A percentile compares a stretch with the other conserved stretches of the same genome.
phyloP scores from a whole-genome alignment of 176 grass and related monocot genomes.

The Phragmites australis region DNA sequence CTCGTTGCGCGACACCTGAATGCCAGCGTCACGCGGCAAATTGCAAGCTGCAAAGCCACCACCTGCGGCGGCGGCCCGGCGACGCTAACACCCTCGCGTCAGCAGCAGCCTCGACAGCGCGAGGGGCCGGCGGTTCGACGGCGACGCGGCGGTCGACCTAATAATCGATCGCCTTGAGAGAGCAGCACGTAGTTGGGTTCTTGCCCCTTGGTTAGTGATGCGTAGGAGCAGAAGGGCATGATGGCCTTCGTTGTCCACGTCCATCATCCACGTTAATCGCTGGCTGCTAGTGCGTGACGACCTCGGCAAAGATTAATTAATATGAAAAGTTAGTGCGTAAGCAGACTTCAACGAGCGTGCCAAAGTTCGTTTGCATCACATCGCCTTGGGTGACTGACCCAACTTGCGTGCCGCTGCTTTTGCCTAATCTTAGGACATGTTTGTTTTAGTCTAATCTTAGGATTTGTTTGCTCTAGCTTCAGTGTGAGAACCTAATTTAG shows the following conservation, averaged over 20 bases:
- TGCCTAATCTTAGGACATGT: slow-evolving; percentile 10
- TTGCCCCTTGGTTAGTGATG: not conserved
- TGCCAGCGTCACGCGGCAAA: slow-evolving; percentile 48
- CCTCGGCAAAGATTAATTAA: slow-evolving; percentile 45
- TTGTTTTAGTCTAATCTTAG: no score
- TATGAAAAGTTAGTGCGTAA: slow-evolving; percentile 42
- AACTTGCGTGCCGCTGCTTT: slow-evolving; percentile 36
- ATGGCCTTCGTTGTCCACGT: slow-evolving; percentile 47
- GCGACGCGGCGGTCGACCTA: slow-evolving; percentile 11
- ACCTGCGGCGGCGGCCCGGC: slow-evolving; percentile 1
- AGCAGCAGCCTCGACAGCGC: slow-evolving; percentile 22
- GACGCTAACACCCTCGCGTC: slow-evolving; percentile 30
- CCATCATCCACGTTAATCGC: slow-evolving; percentile 53
- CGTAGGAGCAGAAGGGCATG: slow-evolving; percentile 3
- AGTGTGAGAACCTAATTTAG: no score
- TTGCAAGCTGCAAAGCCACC: slow-evolving; percentile 16
- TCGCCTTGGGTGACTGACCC: slow-evolving; percentile 10
- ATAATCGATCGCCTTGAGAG: not conserved
- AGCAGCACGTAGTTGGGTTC: not conserved
- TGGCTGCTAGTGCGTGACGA: slow-evolving; percentile 56
- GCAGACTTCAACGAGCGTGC: slow-evolving; percentile 56
- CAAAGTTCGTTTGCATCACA: slow-evolving; percentile 59
- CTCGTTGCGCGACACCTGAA: no score
- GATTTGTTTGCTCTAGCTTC: no score
- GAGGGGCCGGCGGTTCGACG: not conserved